Base-by-base conservation (phyloP, 169 alveolate species). In the Eimeria acervulina region DNA sequence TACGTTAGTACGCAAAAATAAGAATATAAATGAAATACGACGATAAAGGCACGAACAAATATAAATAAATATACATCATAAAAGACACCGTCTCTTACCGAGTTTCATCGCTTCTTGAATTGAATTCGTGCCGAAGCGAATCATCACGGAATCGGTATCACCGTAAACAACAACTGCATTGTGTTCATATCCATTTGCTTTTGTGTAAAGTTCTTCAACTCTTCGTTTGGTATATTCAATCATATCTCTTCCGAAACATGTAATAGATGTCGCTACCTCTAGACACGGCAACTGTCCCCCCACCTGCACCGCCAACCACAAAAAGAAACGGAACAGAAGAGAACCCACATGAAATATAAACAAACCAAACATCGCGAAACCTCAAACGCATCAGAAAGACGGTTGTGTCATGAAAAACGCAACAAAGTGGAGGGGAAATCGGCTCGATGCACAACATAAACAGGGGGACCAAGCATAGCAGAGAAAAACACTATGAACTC, bases 131-230 rank as follows among this genome's bases (percentile, higher is more conserved):
- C 99, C 99, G 94, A 99, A 99, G 96, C 99, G 98, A 74, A 99
- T 99, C 99, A 99, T 99, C 12, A 99, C 99, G n/a, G 99, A 99
- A 97, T 99, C 99, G 26, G 99, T 99, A 96, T 99, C 99, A 19
- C 99, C 99, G 97, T 99, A 99, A 28, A 99, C 98, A 47, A 99
- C 99, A 40, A 97, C 96, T 6, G 99, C 98, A 96, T 99, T 99
- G 95, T 95, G 95, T 44, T 97, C 96, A 97, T 98, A 99, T 76
- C 99, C 99, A 97, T 99, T 99, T 10, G 55, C 91, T 33, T 13
- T 83, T 74, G 93, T 66, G 63, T 80, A 89, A 28, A 40, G 40
- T 33, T 47, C 83, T 72, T 89, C 95, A 96, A 97, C 98, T 97
- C 23, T 99, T 97, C 88, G 95, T 92, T 93, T 98, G 7, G 96